phyloP scores from a whole-genome alignment of 805 yeast genomes.

The Spathaspora sp. region DNA sequence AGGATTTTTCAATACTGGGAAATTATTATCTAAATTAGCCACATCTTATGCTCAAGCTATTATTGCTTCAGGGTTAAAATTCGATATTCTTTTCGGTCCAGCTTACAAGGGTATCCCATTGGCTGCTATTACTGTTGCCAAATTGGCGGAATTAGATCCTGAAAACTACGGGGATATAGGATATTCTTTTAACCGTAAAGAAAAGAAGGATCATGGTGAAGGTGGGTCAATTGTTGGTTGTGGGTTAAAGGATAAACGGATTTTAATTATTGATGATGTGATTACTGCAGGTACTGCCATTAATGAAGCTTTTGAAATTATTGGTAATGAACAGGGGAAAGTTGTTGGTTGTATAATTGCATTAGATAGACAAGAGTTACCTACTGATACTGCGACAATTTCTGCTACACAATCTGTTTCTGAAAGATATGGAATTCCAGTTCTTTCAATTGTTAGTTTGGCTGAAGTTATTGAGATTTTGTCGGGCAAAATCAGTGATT shows the following conservation, averaged over 20 bases:
- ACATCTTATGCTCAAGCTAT: constrained; percentile 87
- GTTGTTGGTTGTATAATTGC: constrained; percentile 87
- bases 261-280: constrained; percentile 91
- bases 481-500: constrained; percentile 50
- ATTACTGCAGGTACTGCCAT: constrained; percentile 99
- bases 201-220: constrained; percentile 96
- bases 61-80: constrained; percentile 73
- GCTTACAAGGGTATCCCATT: constrained; percentile 97
- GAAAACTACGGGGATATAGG: constrained; percentile 68
- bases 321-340: constrained; percentile 61
- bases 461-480: constrained; percentile 69
- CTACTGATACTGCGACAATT: constrained; percentile 49
- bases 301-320: constrained; percentile 86
- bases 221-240: constrained; percentile 95
- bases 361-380: constrained; percentile 92
- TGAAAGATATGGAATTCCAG: constrained; percentile 73
- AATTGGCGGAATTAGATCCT: constrained; percentile 88
- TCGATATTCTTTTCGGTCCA: constrained; percentile 93
- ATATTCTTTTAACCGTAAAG: constrained; percentile 95
- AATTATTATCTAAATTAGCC: constrained; percentile 74
- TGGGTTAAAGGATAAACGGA: constrained; percentile 61
- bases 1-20: constrained; percentile 85
- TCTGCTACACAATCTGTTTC: constrained; percentile 84
- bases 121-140: constrained; percentile 89
- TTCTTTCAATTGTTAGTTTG: constrained; percentile 73